Conservation (phyloP, 1,284 basidiomycete genomes). For the Heterobasidion annosum region DNA sequence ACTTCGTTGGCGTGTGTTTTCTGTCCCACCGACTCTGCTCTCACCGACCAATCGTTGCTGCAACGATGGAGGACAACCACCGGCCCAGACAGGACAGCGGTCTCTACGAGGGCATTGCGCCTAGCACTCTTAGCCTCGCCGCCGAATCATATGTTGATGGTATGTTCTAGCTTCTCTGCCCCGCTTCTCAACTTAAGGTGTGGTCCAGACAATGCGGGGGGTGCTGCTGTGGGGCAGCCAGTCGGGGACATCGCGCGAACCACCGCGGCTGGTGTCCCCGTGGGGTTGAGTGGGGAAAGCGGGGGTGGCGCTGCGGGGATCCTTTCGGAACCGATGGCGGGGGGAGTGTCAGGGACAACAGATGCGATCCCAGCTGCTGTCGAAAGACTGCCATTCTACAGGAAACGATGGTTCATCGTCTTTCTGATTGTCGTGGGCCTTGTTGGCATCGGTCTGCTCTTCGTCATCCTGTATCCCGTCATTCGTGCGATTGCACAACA, state of each 20-base stretch:
- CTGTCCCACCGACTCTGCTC: neutral
- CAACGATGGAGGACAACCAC: neutral
- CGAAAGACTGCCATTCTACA: conserved; percentile 20
- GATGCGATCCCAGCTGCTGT: conserved; percentile 4
- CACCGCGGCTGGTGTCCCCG: neutral
- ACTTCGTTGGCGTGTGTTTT: neutral
- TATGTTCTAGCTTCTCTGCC: neutral
- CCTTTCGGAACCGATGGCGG: neutral
- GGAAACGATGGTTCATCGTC: conserved; percentile 38
- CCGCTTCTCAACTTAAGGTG: neutral
- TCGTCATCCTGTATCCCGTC: conserved; percentile 58
- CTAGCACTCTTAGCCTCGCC: neutral
- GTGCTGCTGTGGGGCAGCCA: neutral
- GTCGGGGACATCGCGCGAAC: neutral
- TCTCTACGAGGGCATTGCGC: neutral
- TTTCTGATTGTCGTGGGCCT: conserved; percentile 24
- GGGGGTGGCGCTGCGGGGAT: neutral
- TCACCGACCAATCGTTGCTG: neutral
- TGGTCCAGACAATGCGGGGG: neutral
- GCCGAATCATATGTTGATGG: neutral
- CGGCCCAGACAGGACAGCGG: neutral
- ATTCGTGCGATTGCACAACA: conserved; percentile 55
- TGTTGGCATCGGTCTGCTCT: conserved; percentile 50
- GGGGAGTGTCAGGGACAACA: neutral
- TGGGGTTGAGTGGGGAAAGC: neutral